Evolutionary conservation across 2,329 filamentous ascomycete genomes (phyloP), one percentile per base, ranked within the genome.

Genomic region (Epichloe sylvatica): DNA sequence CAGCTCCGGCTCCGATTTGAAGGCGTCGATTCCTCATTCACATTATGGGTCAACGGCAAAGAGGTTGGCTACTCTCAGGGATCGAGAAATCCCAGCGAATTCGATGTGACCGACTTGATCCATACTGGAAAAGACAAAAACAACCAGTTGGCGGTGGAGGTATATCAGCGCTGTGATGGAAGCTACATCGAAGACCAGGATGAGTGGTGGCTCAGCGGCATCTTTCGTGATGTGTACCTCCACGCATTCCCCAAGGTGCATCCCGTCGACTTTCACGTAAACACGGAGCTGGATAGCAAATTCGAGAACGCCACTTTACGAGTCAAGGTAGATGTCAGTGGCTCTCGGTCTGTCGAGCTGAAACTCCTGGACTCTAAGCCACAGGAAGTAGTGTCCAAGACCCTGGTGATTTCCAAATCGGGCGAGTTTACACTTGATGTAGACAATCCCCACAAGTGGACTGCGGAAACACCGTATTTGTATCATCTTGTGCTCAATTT

Each of bases 61-160:
- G 68, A 81, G 44, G 73, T 86, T 7, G 84, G 84, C 1, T 88
- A 88, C 59, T 80, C 78, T 1, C 83, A 88, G 59, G 84, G 84
- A 1, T 79, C 80, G 4, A 72, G 84, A 19, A 87, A 88, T 53
- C 79, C 84, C 0, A 77, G 77, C 30, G 84, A 88, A 54, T 89
- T 87, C 54, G 84, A 88, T 54, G 70, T 89, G 5, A 80, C 81
- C 0, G 55, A 66, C 0, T 64, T 71, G 34, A 65, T 86, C 2
- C 60, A 65, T 1, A 39, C 63, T 3, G 59, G 64, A 1, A 61
- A 63, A 1, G 64, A 70, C 1, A 61, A 63, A 1, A 64, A 70
- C 43, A 86, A 85, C 53, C 69, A 67, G 1, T 61, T 88, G 2
- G 75, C 75, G 2, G 81, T 87, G 0, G 73, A 79, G 46, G 83